These are phyloP conservation scores for Leishmania guyanensis DNA, from an alignment of 208 protist species.

Conservation along the genomic window DNA sequence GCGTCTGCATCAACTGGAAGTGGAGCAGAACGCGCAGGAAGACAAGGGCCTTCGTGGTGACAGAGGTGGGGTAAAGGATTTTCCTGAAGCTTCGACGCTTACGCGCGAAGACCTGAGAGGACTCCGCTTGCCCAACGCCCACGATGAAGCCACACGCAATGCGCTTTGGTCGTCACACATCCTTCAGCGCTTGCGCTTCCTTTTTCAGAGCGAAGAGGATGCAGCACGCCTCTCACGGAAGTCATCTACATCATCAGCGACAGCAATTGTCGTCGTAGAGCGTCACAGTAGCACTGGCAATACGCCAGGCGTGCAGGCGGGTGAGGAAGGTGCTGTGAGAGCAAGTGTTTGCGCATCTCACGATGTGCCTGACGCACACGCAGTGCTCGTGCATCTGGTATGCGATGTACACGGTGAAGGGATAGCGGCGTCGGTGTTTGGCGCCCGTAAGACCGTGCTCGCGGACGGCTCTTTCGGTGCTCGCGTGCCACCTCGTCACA, in stretches of 20 bases:
- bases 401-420: neutral
- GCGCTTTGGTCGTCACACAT: slow-evolving; percentile 12
- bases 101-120: slow-evolving; percentile 16
- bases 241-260: neutral
- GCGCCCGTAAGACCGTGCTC: neutral
- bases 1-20: slow-evolving; percentile 13
- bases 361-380: slow-evolving; percentile 2
- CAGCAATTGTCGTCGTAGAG: neutral
- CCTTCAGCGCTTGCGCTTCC: slow-evolving; percentile 29
- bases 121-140: slow-evolving; percentile 13
- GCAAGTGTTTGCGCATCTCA: neutral
- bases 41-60: slow-evolving; percentile 15
- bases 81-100: neutral
- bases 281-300: neutral
- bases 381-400: slow-evolving; percentile 14
- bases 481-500: slow-evolving; percentile 14
- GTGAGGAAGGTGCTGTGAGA: neutral
- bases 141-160: slow-evolving; percentile 16
- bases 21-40: slow-evolving; percentile 24
- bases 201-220: slow-evolving; percentile 29
- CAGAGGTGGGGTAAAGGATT: too few relatives aligned
- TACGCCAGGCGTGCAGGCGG: too few relatives aligned
- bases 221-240: slow-evolving; percentile 12
- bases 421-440: slow-evolving; percentile 13
- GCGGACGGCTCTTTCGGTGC: neutral